Evolutionary conservation across 1,284 basidiomycete species (phyloP).

Genomic region (Papiliotrema flavescens): DNA sequence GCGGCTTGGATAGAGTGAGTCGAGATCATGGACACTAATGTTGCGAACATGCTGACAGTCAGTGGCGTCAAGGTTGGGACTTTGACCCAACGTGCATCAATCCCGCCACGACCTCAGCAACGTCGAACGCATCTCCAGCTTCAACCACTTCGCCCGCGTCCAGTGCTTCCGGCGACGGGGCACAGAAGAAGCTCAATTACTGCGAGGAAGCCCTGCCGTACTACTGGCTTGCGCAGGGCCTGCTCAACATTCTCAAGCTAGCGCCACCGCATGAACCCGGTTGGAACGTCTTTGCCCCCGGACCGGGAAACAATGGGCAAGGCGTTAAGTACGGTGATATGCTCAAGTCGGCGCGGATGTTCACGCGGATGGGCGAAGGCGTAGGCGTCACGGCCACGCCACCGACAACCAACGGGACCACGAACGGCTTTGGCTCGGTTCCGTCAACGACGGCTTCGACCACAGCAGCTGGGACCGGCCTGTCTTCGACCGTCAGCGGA

Average conservation of each 20-base stretch:
- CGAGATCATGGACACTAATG: not conserved
- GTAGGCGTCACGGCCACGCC: not conserved
- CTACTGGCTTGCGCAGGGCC: constrained; percentile 49
- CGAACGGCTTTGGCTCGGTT: not conserved
- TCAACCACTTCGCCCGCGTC: constrained; percentile 1
- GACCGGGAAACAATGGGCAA: not conserved
- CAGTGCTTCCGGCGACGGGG: not conserved
- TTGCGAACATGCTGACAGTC: not conserved
- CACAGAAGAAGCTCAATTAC: constrained; percentile 27
- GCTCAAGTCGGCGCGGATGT: constrained; percentile 42
- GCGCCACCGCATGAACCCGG: constrained; percentile 23
- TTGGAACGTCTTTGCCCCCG: constrained; percentile 32
- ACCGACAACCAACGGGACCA: not conserved
- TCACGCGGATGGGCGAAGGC: constrained; percentile 44
- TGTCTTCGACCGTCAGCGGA: not conserved
- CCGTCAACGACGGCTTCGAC: not conserved
- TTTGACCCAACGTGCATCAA: constrained; percentile 45
- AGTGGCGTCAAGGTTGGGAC: constrained; percentile 28
- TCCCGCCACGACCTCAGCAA: constrained; percentile 3
- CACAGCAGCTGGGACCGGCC: not conserved
- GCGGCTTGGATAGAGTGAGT: constrained; percentile 40
- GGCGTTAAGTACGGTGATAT: constrained; percentile 40
- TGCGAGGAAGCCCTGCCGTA: constrained; percentile 51
- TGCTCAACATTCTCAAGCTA: constrained; percentile 41
- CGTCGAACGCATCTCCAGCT: not conserved